Conservation (phyloP, 106 monocot species). For the Allium cepa region DNA sequence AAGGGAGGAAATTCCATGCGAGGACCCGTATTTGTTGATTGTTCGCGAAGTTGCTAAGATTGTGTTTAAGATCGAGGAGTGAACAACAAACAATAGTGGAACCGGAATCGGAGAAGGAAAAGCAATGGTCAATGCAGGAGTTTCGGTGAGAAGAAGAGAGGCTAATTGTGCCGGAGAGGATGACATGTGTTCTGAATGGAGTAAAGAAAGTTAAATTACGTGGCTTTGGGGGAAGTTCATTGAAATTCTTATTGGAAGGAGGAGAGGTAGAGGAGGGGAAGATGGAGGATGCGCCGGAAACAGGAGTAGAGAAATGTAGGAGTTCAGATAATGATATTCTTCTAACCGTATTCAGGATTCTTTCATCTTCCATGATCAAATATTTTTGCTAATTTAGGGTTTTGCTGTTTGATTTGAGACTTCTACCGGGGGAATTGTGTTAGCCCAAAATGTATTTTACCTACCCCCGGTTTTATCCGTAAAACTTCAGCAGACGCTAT, state of each 20-base stretch:
- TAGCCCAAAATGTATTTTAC: too few relatives aligned
- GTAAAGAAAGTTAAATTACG: conserved; percentile 18
- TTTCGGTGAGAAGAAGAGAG: conserved; percentile 1
- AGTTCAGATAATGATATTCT: conserved; percentile 50
- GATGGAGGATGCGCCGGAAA: conserved; percentile 39
- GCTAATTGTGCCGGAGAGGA: conserved; percentile 24
- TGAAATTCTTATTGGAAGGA: conserved; percentile 27
- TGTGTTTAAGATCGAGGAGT: conserved; percentile 33
- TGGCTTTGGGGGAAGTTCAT: conserved; percentile 6
- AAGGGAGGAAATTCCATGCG: conserved; percentile 65
- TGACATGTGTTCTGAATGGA: conserved; percentile 18
- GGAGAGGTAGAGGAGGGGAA: conserved; percentile 17
- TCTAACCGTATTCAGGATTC: background rate
- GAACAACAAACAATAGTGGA: conserved; percentile 39
- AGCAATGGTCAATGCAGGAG: conserved; percentile 24
- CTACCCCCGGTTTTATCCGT: too few relatives aligned
- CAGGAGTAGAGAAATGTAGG: conserved; percentile 27
- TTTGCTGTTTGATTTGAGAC: too few relatives aligned
- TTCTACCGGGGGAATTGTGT: too few relatives aligned
- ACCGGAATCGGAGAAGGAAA: conserved; percentile 41
- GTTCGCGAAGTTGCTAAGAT: conserved; percentile 20
- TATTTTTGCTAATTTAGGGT: too few relatives aligned
- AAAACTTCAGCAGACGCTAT: too few relatives aligned
- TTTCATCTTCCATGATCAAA: conserved; percentile 1
- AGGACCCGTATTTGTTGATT: conserved; percentile 21